Evolutionary conservation across 768 basidiomycete species (phyloP), one percentile per base, ranked within the genome.

Genomic region (Suillus alpinus): DNA sequence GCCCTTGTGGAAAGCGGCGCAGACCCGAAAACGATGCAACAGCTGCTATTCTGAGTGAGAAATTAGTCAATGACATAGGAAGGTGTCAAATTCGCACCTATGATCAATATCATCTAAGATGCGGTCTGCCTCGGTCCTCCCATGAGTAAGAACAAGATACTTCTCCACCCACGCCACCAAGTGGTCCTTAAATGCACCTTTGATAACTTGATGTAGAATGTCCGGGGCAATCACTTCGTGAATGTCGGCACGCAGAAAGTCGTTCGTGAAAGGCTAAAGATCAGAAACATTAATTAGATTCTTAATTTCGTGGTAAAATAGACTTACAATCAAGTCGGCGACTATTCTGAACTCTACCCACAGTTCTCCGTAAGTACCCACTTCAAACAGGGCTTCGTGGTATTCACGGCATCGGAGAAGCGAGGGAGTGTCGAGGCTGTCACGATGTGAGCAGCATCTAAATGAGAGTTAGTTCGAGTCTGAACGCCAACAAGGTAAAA

Each of bases 101-200:
- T 65, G 63, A 59, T 77, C 74, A 63, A 76, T 76, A 36, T 76
- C 74, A 60, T 69, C 72, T 32, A 77, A 53, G 7, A 78, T 75
- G 3, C 36, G 56, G 41, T 67, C 57, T 1, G 68, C 75, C 9
- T 49, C 18, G 4, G 59, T 55, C n/a, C 67, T 58, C 0, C 63
- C 59, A 62, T 75, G 59, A 2, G 31, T 40, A 0, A 57, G 1
- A 1, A 52, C 10, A 1, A 81, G 57, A 57, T 77, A 79, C 6
- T 72, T 62, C 1, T 59, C 51, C 0, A 75, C 68, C 79, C 80
- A 82, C 2, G 61, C 68, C 0, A 75, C 68, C 2, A 79, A 56
- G 55, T 81, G 80, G 50, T 80, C 75, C 53, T 79, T 78, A 69
- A 82, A 78, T 0, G 79, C 52, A 0, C 82, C 81, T 61, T 83